Evolutionary conservation across 1,139 yeast species (phyloP).

Genomic region (Insectozyma bohioensis): DNA sequence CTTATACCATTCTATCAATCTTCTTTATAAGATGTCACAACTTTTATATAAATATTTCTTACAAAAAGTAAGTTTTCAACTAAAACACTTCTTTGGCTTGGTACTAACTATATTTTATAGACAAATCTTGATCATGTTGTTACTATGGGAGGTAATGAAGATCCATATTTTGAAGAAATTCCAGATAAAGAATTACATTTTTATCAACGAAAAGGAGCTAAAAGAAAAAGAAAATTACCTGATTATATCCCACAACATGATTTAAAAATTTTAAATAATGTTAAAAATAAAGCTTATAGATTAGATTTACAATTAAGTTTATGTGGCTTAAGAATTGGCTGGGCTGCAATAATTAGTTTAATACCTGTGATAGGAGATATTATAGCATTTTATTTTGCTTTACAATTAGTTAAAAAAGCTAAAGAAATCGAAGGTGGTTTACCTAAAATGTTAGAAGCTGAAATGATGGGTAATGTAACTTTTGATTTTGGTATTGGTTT

Average conservation of each 20-base stretch:
- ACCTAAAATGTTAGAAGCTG: slow-evolving; percentile 46
- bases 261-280: slow-evolving; percentile 48
- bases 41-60: slow-evolving; percentile 28
- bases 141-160: slow-evolving; percentile 36
- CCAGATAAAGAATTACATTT: slow-evolving; percentile 48
- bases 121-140: slow-evolving; percentile 37
- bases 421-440: slow-evolving; percentile 63
- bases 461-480: slow-evolving; percentile 59
- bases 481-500: slow-evolving; percentile 70
- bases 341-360: slow-evolving; percentile 70
- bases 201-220: slow-evolving; percentile 48
- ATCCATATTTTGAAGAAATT: slow-evolving; percentile 51
- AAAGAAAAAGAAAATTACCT: slow-evolving; percentile 51
- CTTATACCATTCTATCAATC: no score
- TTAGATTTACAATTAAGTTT: slow-evolving; percentile 62
- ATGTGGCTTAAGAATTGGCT: slow-evolving; percentile 68
- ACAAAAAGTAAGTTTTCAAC: slow-evolving; percentile 34
- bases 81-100: not conserved
- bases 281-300: slow-evolving; percentile 61
- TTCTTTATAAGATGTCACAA: slow-evolving; percentile 22
- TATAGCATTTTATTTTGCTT: slow-evolving; percentile 50
- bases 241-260: slow-evolving; percentile 56
- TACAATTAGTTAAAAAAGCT: slow-evolving; percentile 51
- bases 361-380: slow-evolving; percentile 66
- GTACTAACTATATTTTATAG: slow-evolving; percentile 21